Conservation (phyloP, 306 rosid genomes). For the Ochetophila trinervis region DNA sequence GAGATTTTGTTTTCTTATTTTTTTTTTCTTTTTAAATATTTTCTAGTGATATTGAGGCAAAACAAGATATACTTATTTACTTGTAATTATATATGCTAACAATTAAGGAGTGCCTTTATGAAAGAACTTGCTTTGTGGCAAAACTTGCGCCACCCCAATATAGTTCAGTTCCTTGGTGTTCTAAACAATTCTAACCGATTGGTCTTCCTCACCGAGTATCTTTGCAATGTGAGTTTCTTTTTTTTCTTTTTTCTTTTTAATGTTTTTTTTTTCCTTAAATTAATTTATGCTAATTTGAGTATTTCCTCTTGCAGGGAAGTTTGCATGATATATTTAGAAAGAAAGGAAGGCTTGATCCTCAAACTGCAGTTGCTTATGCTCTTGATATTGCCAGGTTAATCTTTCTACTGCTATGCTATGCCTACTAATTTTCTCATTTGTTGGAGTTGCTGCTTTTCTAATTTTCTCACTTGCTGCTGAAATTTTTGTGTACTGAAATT, state of each 20-base stretch:
- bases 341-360: slow-evolving; percentile 29
- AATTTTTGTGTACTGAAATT: not conserved
- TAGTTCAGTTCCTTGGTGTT: slow-evolving; percentile 35
- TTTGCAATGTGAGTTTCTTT: slow-evolving; percentile 19
- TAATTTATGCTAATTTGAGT: not conserved
- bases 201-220: slow-evolving; percentile 33
- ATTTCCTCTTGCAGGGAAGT: slow-evolving; percentile 20
- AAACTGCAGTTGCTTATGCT: slow-evolving; percentile 25
- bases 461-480: not conserved
- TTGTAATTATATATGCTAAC: not conserved
- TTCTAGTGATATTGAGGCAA: not conserved
- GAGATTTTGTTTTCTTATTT: not conserved
- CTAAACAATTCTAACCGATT: slow-evolving; percentile 25
- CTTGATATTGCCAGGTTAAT: slow-evolving; percentile 27
- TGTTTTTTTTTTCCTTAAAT: not conserved
- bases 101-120: slow-evolving; percentile 14
- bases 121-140: slow-evolving; percentile 36
- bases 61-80: not conserved
- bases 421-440: not conserved
- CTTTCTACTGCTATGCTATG: not conserved
- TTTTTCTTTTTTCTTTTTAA: not conserved
- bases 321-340: slow-evolving; percentile 32
- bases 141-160: slow-evolving; percentile 33
- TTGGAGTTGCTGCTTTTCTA: not conserved
- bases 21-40: not conserved